Evolutionary conservation across 1,284 basidiomycete genomes (phyloP), one percentile per base, ranked within the genome.

Genomic region (Tilletia walkeri): DNA sequence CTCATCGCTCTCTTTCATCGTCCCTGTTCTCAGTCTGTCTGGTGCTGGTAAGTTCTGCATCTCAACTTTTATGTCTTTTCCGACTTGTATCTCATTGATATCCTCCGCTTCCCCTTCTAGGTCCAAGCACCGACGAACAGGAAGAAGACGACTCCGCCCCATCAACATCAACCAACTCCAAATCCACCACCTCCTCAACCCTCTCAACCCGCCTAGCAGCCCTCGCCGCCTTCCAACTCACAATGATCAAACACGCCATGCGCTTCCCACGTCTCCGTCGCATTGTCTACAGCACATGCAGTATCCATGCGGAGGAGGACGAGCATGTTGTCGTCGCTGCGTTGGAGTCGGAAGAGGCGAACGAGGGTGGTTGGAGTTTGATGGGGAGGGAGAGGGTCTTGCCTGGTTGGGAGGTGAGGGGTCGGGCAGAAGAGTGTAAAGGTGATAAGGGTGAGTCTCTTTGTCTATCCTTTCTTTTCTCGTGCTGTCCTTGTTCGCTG

Each of bases 251-350:
- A 76, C 96, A 98, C 81, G 95, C 95, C 9, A 94, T 99, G 90
- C 90, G 90, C 83, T 99, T 93, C 78, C 88, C 88, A 0, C 80
- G 84, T 1, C 88, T 88, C 2, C 76, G 87, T 67, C 89, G 89
- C 75, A 92, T 98, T 71, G 94, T 95, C 18, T 99, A 99, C 85
- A 98, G 94, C 24, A 99, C 95, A 12, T 98, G 95, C 84, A 95
- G 93, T 72, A 87, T 97, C 63, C 91, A 99, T 84, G 88, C 90
- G 6, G 88, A 88, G 66, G 96, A 99, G 82, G 95, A 99, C 84
- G 96, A 99, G 77, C 86, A 87, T 20, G 92, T 93, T 45, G 90
- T 93, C 1, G 85, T 88, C 88, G 47, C 65, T 0, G 81, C 77
- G 1, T 67, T 83, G 4, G 61, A 65, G 0, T 72, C 76, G 2